Base-by-base conservation (phyloP, 108 stramenopile genomes). In the Licmophora abbreviata region DNA sequence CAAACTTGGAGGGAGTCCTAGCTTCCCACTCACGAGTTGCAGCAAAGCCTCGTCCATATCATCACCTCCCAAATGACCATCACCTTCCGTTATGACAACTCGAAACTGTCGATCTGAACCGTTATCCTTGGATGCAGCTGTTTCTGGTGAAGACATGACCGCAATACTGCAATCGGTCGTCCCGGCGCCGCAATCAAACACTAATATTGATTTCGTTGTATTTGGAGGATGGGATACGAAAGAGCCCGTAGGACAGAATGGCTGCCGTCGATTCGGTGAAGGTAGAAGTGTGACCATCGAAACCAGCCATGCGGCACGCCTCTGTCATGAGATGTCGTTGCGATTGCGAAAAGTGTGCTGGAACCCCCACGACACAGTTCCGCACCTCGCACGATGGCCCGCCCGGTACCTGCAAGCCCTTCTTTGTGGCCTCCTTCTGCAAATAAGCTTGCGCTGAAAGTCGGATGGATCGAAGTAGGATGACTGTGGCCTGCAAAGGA, bases 111-210 rank as follows among this genome's bases (percentile, higher is more conserved):
- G 49, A 12, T 49, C 42, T 38, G 59, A 44, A 2, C 70, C 44
- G 3, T 27, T 36, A 33, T 50, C 33, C 17, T 28, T 51, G 18
- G 23, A 40, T 48, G 40, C 34, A 44, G 26, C 52, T 29, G 41
- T 58, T n/a, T n/a, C n/a, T n/a, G n/a, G n/a, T 28, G 34, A 42
- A 35, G 56, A 29, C 56, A 76, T 71, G 23, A 29, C 34, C 8
- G 78, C 84, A 45, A 91, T 75, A 1, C 83, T 86, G 2, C 86
- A 79, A 75, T 91, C 88, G 3, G 88, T 86, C 3, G 88, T 91
- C 0, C 88, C 88, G 29, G 85, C 88, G 27, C 88, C 88, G 82
- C 86, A 85, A 45, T 91, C 88, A 48, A 91, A 82, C 1, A 91
- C 88, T 49, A 91, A 55, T 40, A 91, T 77, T 29, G 2, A 53